These are phyloP conservation scores for Luffa aegyptiaca DNA, from an alignment of 306 rosid genomes.

Conservation along the genomic window DNA sequence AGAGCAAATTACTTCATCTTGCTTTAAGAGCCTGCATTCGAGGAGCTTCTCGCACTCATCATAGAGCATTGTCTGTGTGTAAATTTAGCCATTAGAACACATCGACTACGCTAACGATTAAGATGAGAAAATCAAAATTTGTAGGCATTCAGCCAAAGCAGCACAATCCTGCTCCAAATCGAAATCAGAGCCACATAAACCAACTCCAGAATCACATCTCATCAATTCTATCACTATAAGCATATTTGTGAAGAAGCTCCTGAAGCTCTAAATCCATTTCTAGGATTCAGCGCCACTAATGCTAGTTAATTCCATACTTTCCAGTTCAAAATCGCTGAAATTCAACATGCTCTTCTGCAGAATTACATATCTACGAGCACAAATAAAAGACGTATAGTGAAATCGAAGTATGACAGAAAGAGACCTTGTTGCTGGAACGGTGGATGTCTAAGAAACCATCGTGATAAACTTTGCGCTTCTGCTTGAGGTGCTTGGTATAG, in stretches of 20 bases:
- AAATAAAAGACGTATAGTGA: not conserved
- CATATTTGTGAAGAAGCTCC: not conserved
- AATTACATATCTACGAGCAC: not conserved
- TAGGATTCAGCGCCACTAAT: not conserved
- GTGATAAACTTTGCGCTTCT: slow-evolving; percentile 73
- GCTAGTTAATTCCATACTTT: not conserved
- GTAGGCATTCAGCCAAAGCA: not conserved
- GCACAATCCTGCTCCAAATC: not conserved
- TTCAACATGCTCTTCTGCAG: not conserved
- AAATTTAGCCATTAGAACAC: not conserved
- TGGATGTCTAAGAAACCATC: slow-evolving; percentile 65
- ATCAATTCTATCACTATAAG: not conserved
- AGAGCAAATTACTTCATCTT: slow-evolving; percentile 36
- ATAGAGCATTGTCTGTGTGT: slow-evolving; percentile 40
- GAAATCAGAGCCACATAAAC: not conserved
- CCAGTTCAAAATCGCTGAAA: not conserved
- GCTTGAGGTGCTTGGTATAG: slow-evolving; percentile 63
- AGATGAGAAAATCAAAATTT: not conserved
- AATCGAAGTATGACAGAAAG: not conserved
- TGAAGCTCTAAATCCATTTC: not conserved
- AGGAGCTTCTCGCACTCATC: slow-evolving; percentile 59
- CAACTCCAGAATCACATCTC: not conserved
- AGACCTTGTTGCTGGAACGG: slow-evolving; percentile 54
- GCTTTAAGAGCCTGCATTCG: slow-evolving; percentile 60
- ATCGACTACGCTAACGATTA: not conserved